Base-by-base conservation (phyloP, 2,329 filamentous ascomycete genomes). In the Hypoxylon sp. region DNA sequence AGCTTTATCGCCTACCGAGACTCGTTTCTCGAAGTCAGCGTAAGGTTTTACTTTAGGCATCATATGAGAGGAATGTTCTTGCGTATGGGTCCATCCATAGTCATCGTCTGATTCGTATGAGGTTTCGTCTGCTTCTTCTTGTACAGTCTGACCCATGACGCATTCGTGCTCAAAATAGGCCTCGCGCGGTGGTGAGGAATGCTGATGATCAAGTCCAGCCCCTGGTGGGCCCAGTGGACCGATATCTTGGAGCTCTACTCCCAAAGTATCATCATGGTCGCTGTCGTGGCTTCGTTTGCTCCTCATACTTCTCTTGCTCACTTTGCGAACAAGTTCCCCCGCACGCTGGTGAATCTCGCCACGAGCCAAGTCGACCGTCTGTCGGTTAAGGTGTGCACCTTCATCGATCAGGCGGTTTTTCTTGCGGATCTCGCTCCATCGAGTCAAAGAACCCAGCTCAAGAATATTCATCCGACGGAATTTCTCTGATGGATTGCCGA, bases 341-440 rank as follows among this genome's bases (percentile, higher is more conserved):
- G 74, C 73, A 21, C 78, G 70, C 30, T 75, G 75, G 17, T 76
- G 75, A 14, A 76, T 64, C 48, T 79, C 77, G 9, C 72, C 71
- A 2, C 76, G 75, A 34, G 79, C 79, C 28, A 78, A 49, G 49
- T 71, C 73, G 5, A 81, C 74, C 3, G 76, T 73, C n/a, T 75
- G 76, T 36, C 78, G 73, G 63, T 81, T 80, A 25, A 80, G 67
- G 70, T 79, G 79, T 3, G 67, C 69, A 21, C 73, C 73, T 64
- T 80, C 77, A 70, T 89, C 86, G 51, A 89, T 83, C 52, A 90
- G 79, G 49, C 80, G 82, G 73, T 90, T 90, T 74, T 84, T 86
- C 71, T 80, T 84, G 66, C 87, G 82, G 66, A 94, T 93, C 78
- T 93, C 91, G 23, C 87, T 91, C 89, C 90, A 94, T 43, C 92